Base-by-base conservation (phyloP, 2,329 filamentous ascomycete genomes). In the Fusarium lyarnte region DNA sequence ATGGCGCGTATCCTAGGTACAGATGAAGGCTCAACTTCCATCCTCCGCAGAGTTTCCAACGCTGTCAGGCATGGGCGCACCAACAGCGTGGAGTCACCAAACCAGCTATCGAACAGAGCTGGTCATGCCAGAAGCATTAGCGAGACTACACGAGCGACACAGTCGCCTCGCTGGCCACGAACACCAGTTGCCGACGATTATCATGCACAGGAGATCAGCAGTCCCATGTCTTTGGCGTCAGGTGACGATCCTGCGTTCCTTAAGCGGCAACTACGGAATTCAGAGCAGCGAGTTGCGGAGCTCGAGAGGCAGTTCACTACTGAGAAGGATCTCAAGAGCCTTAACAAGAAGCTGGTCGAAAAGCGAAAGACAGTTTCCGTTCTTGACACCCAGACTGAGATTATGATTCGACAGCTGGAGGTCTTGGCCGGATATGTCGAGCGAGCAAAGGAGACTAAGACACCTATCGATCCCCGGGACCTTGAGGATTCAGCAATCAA, bases 351-450 rank as follows among this genome's bases (percentile, higher is more conserved):
- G 79, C 85, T 98, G 29, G 88, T 93, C 39, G 95, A 98, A 82
- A 98, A 98, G 85, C 89, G 96, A 65, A 97, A 97, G 77, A 98
- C 96, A 0, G 96, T 99, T 80, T 95, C 95, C 11, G 93, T 97
- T 23, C 86, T 98, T 57, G 95, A 98, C 80, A 95, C 95, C 1
- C 94, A 98, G 82, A 94, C 94, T 55, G 95, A 98, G 82, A 95
- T 98, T 81, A 95, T 97, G 83, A 93, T 98, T 77, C 92, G 93
- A 43, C 94, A 98, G 81, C 86, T 98, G 23, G 94, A 97, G 78
- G 92, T 95, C 41, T 88, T 98, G 77, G 95, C 94, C 8, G 94
- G 95, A 49, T 95, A 96, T 79, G 90, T 98, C 25, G 93, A 95
- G 79, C 90, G 90, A 58, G 94, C 94, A 60, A 98, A 97, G 83